A percentile compares a stretch with the other conserved stretches of the same genome.
phyloP scores from a whole-genome alignment of 23 red algal species.

The Cyanidioschyzon merolae region DNA sequence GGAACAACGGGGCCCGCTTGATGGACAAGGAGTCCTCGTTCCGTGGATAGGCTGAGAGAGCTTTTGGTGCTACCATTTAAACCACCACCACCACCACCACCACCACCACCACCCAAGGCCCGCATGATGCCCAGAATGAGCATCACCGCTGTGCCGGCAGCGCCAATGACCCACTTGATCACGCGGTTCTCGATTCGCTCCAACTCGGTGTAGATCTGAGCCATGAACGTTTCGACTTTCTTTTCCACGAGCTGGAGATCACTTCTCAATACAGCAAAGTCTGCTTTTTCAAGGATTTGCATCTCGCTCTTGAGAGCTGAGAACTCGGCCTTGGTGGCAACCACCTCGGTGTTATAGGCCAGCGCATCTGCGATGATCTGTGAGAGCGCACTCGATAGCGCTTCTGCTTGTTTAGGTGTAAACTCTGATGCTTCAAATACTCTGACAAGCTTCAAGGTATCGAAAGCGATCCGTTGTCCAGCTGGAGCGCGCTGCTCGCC shows the following conservation, averaged over 20 bases:
- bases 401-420: conserved; percentile 25
- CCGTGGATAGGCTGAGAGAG: no score
- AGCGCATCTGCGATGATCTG: conserved; percentile 19
- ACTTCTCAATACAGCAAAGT: conserved; percentile 56
- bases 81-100: no score
- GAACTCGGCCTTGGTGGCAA: conserved; percentile 71
- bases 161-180: conserved; percentile 92
- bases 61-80: no score
- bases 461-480: conserved; percentile 2
- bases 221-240: conserved; percentile 55
- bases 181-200: conserved; percentile 71
- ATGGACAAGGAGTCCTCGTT: no score
- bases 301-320: conserved; percentile 57
- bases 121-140: conserved; percentile 35
- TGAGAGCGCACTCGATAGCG: conserved; percentile 10
- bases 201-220: conserved; percentile 83
- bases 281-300: conserved; percentile 87
- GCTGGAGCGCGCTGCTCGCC: background rate
- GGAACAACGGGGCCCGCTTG: no score
- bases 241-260: conserved; percentile 74
- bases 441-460: conserved; percentile 22
- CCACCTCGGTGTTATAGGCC: conserved; percentile 18
- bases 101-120: conserved; percentile 13
- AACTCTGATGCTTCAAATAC: conserved; percentile 18
- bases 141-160: conserved; percentile 39